Base-by-base conservation (phyloP, 345 rosid species). In the Eucalyptus polybractea region DNA sequence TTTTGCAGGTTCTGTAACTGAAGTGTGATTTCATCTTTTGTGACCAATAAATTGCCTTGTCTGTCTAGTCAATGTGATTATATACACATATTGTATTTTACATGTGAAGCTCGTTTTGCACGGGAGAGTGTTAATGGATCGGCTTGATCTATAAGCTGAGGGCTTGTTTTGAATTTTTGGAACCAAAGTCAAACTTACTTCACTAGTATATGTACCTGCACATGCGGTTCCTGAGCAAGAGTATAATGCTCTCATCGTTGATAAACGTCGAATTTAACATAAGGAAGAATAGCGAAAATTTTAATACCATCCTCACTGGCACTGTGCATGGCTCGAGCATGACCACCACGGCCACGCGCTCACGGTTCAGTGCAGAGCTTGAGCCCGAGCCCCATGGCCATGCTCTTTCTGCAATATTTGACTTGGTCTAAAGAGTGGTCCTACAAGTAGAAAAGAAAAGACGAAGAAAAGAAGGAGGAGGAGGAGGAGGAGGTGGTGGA, bases 291-390 rank as follows among this genome's bases (percentile, higher is more conserved):
- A 62, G 15, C 3, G 69, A 13, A 62, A 62, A 62, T 27, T 62
- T 62, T 29, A 62, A 27, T 29, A 29, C 33, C 31, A 62, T 29
- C 69, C 13, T 62, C 69, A 62, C 25, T 53, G 2, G 58, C 58
- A 8, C 31, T 6, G 31, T 62, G 69, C 69, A 62, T 62, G n/a
- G 31, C 69, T 62, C 69, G 31, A 27, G 69, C 69, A 29, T 62
- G 69, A 62, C 16, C 4, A 2, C 69, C 33, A 0, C 33, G 0
- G 31, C 69, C 69, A 62, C 16, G 9, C 0, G 69, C 33, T 62
- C 69, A 29, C 31, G 8, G 5, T 62, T 62, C 16, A 4, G 17
- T 62, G 69, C 69, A 62, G 8, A 62, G 69, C 69, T 62, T 17
- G 16, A 62, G 69, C 69, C 16, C 29, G 4, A 27, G 69, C 15